Conservation (phyloP, 805 yeast species). For the Suhomyces xylopsoci region DNA sequence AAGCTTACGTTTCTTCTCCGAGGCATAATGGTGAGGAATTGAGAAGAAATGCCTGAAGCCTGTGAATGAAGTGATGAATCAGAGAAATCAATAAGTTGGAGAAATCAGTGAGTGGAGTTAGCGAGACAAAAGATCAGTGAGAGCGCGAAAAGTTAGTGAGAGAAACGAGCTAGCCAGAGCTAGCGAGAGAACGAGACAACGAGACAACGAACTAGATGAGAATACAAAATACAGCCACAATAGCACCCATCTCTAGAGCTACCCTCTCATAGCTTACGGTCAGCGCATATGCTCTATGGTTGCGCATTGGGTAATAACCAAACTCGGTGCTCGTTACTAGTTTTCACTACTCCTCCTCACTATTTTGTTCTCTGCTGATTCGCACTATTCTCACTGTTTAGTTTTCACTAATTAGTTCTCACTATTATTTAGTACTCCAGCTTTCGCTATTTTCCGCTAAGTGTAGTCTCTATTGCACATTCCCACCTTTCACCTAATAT, state of each 20-base stretch:
- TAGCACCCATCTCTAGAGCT: neutral
- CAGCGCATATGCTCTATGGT: too few relatives aligned
- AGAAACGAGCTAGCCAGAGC: neutral
- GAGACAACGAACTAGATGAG: too few relatives aligned
- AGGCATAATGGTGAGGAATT: conserved; percentile 7
- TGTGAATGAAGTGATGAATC: neutral
- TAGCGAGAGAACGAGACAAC: neutral
- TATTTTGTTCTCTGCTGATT: too few relatives aligned
- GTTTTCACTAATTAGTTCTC: neutral
- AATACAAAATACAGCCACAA: too few relatives aligned
- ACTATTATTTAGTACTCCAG: neutral
- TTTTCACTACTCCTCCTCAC: neutral
- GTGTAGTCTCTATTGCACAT: neutral
- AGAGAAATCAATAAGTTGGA: neutral
- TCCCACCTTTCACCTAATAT: neutral
- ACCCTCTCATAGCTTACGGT: neutral
- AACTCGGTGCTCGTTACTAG: too few relatives aligned
- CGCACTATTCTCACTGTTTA: too few relatives aligned
- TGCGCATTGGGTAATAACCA: too few relatives aligned
- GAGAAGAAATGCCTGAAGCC: neutral
- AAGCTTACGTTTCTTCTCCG: neutral
- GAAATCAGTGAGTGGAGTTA: neutral
- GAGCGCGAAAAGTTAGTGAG: neutral
- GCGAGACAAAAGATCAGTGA: neutral
- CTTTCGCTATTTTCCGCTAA: neutral